These are phyloP conservation scores for Acer campestre DNA, from an alignment of 345 rosid genomes.

Conservation along the genomic window DNA sequence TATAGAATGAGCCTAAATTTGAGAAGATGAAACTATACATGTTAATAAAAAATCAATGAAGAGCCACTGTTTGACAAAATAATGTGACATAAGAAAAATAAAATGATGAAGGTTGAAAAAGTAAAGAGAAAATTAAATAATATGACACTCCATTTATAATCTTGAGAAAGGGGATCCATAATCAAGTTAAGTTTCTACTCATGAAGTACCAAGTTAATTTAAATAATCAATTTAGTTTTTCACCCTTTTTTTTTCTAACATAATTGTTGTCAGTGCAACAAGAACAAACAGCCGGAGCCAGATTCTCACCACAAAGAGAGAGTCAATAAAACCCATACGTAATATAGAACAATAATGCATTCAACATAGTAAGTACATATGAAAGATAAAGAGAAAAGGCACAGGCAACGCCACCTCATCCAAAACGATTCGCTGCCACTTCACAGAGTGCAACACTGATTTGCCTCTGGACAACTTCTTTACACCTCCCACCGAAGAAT, in stretches of 20 bases:
- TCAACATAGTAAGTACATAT: background rate
- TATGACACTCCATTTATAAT: background rate
- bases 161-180: background rate
- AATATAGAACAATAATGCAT: background rate
- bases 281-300: background rate
- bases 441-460: conserved; percentile 75
- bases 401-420: conserved; percentile 69
- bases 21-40: conserved; percentile 2
- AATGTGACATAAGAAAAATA: background rate
- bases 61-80: background rate
- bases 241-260: background rate
- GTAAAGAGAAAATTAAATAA: background rate
- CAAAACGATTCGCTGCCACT: conserved; percentile 85
- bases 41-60: conserved; percentile 3
- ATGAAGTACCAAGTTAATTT: background rate
- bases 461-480: conserved; percentile 35
- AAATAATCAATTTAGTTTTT: background rate
- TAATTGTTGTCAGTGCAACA: background rate
- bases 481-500: conserved; percentile 14
- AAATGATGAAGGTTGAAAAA: background rate
- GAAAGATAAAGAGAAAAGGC: background rate
- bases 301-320: background rate
- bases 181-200: background rate
- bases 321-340: background rate
- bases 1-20: conserved; percentile 75